Percentiles rank a stretch among this genome's conserved stretches.
Conservation (phyloP, 2,329 filamentous ascomycete genomes). For the Westerdykella aurantiaca region DNA sequence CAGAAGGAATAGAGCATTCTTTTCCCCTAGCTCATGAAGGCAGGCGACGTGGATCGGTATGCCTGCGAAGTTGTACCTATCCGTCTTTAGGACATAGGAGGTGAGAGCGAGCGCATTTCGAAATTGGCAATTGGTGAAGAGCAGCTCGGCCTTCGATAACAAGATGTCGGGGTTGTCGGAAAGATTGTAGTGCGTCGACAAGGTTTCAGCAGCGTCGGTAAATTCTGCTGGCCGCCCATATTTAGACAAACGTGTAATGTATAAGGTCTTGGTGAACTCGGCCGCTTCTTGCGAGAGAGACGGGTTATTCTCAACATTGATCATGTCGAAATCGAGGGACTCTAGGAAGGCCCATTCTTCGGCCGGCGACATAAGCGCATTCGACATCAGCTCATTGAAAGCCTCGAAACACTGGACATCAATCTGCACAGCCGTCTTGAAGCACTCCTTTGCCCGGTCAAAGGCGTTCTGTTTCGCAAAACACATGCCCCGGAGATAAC, state of each 20-base stretch:
- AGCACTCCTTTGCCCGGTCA: slow-evolving; percentile 94
- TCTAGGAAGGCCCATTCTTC: slow-evolving; percentile 89
- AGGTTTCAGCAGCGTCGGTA: slow-evolving; percentile 76
- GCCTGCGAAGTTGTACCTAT: slow-evolving; percentile 83
- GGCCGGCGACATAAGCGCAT: slow-evolving; percentile 80
- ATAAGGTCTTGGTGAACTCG: slow-evolving; percentile 91
- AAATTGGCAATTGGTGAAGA: slow-evolving; percentile 94
- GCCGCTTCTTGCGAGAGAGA: slow-evolving; percentile 76
- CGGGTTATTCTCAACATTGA: slow-evolving; percentile 59
- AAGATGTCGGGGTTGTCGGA: slow-evolving; percentile 82
- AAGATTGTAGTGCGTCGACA: slow-evolving; percentile 90
- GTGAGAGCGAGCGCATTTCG: slow-evolving; percentile 80
- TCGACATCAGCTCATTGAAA: slow-evolving; percentile 96
- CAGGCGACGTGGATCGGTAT: slow-evolving; percentile 90
- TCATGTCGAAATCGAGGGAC: slow-evolving; percentile 82
- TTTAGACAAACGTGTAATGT: slow-evolving; percentile 91
- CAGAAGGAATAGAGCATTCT: slow-evolving; percentile 84
- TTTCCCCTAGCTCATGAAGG: slow-evolving; percentile 78
- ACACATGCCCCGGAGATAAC: slow-evolving; percentile 86
- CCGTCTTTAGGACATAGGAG: slow-evolving; percentile 70
- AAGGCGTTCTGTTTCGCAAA: slow-evolving; percentile 97
- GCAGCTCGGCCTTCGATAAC: slow-evolving; percentile 79
- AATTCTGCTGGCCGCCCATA: slow-evolving; percentile 84
- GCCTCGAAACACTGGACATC: slow-evolving; percentile 98
- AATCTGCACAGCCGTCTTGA: slow-evolving; percentile 93